Evolutionary conservation across 768 basidiomycete species (phyloP).

Genomic region (Rhizopogon vinicolor): DNA sequence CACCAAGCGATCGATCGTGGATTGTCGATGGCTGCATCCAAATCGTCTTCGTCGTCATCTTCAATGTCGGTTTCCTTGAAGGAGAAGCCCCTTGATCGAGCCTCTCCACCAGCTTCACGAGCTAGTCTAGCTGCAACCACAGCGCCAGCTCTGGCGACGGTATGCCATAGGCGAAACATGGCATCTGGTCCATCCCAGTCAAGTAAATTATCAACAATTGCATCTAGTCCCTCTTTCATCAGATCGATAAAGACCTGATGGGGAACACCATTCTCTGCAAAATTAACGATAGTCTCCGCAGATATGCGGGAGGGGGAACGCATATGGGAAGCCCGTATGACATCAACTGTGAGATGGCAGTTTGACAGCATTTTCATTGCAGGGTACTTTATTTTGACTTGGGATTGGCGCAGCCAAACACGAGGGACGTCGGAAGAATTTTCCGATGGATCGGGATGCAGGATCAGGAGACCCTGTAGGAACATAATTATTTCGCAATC

Average conservation of each 20-base stretch:
- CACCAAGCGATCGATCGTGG: slow-evolving; percentile 63
- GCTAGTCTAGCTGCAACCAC: slow-evolving; percentile 37
- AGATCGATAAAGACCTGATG: slow-evolving; percentile 34
- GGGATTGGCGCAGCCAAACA: slow-evolving; percentile 35
- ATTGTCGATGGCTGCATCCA: slow-evolving; percentile 15
- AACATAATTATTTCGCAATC: neutral
- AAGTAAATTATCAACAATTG: slow-evolving; percentile 34
- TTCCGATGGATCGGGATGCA: slow-evolving; percentile 22
- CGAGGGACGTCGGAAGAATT: slow-evolving; percentile 16
- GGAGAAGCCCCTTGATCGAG: slow-evolving; percentile 41
- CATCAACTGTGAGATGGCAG: slow-evolving; percentile 44
- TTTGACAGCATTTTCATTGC: slow-evolving; percentile 26
- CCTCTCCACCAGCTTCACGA: slow-evolving; percentile 25
- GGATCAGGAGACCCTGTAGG: slow-evolving; percentile 20
- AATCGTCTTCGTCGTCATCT: slow-evolving; percentile 33
- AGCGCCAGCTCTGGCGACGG: slow-evolving; percentile 35
- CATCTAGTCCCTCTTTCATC: slow-evolving; percentile 29
- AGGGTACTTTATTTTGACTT: slow-evolving; percentile 43
- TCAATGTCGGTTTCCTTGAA: slow-evolving; percentile 35
- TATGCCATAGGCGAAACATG: slow-evolving; percentile 38
- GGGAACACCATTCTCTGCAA: slow-evolving; percentile 61
- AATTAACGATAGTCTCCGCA: slow-evolving; percentile 56
- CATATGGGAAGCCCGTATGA: slow-evolving; percentile 49
- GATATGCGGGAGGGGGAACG: slow-evolving; percentile 43
- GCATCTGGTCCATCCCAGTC: slow-evolving; percentile 41